Base-by-base conservation (phyloP, 2,329 filamentous ascomycete genomes). In the Purpureocillium takamizusanense region DNA sequence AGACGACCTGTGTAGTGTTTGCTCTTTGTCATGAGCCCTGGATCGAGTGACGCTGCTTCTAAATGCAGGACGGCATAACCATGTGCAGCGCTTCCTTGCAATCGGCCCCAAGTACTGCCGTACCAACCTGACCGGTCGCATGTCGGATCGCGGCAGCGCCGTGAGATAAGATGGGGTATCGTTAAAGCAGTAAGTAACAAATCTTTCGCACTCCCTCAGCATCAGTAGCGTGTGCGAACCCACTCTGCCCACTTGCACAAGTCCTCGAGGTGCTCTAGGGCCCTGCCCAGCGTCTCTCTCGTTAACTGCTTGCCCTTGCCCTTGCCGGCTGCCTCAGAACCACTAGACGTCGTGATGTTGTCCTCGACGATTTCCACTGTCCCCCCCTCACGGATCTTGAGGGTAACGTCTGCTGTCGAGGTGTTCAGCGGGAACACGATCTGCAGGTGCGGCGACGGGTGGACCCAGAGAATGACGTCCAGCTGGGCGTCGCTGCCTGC, bases 311-410 rank as follows among this genome's bases (percentile, higher is more conserved):
- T 61, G n/a, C 55, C 56, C 40, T 59, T 60, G 6, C 51, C 51
- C 28, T 54, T 55, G 31, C 37, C 37, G n/a, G 40, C 44, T 1
- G 34, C 41, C 7, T 46, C 45, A 1, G 42, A 46, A 3, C 44
- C 40, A n/a, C n/a, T n/a, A 13, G 37, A 41, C 29, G 46, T 43
- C 18, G 62, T 46, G 13, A 65, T 52, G 44, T 82, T 81, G 47
- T 83, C 75, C 17, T 74, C 69, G 3, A 69, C 58, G 28, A 85
- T 63, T 14, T 72, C 63, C 4, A 84, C 66, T 12, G 72, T 63
- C 4, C 73, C 81, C 40, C 81, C 78, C 28, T 71, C 63, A 15
- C 72, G 65, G 14, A 85, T 70, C 47, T 77, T 74, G 11, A 84
- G 49, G 18, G 67, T 68, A 17, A 83, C 59, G 42, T 71, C 70